phyloP scores from a whole-genome alignment of 768 basidiomycete genomes.

The Leucosporidium creatinivorum region DNA sequence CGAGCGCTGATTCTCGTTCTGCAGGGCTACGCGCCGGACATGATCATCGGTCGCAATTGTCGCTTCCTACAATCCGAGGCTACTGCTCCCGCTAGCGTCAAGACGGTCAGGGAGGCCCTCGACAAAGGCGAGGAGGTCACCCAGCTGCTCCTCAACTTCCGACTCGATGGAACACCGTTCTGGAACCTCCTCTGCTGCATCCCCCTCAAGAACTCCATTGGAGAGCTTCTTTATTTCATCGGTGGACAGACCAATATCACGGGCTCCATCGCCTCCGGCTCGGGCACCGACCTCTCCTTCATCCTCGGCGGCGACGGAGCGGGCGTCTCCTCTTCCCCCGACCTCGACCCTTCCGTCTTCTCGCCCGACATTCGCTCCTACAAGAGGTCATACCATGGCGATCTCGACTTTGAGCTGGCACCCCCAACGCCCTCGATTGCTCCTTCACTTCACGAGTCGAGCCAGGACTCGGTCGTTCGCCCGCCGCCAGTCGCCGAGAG shows the following conservation, averaged over 20 bases:
- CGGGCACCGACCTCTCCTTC: constrained; percentile 3
- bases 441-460: not conserved
- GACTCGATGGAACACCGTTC: constrained; percentile 2
- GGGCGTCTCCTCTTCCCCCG: not conserved
- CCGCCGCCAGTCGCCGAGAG: not conserved
- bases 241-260: constrained; percentile 22
- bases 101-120: constrained; percentile 7
- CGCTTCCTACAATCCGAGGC: constrained; percentile 18
- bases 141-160: constrained; percentile 19
- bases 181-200: constrained; percentile 19
- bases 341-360: not conserved
- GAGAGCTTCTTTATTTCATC: constrained; percentile 18
- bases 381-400: not conserved
- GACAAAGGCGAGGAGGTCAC: constrained; percentile 6
- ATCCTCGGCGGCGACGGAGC: not conserved
- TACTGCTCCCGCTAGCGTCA: not conserved
- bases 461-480: not conserved
- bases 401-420: too few species aligned
- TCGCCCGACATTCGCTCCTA: not conserved
- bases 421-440: not conserved
- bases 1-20: not conserved
- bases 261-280: constrained; percentile 8
- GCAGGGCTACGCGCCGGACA: not conserved
- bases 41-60: constrained; percentile 17
- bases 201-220: constrained; percentile 17